Evolutionary conservation across 2,329 filamentous ascomycete species (phyloP).

Genomic region (Alternaria atra): DNA sequence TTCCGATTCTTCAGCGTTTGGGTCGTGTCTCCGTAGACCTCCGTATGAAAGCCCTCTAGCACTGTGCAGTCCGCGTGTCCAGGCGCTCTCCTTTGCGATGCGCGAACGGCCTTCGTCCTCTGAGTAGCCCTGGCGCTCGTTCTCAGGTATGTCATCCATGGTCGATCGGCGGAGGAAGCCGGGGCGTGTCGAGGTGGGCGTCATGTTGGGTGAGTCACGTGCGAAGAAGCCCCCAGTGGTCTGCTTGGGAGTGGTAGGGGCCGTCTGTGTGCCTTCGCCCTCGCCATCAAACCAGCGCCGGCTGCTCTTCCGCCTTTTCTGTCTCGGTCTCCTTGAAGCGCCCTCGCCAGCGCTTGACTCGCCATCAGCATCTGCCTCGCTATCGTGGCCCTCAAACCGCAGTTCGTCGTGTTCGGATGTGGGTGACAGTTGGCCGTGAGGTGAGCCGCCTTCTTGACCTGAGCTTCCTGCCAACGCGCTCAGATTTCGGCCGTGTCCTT

Average conservation of each 20-base stretch:
- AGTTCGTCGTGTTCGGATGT: slow-evolving; percentile 59
- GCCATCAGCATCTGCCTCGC: slow-evolving; percentile 79
- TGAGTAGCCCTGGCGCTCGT: slow-evolving; percentile 58
- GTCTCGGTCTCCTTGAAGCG: slow-evolving; percentile 49
- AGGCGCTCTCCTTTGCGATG: slow-evolving; percentile 56
- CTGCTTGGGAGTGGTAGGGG: slow-evolving; percentile 71
- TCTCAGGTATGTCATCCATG: slow-evolving; percentile 58
- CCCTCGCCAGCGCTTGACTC: slow-evolving; percentile 86
- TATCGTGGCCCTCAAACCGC: slow-evolving; percentile 67
- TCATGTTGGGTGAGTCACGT: slow-evolving; percentile 51
- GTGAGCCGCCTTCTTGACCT: slow-evolving; percentile 49
- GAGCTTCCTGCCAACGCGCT: slow-evolving; percentile 58
- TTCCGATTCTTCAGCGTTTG: slow-evolving; percentile 38
- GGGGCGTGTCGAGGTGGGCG: slow-evolving; percentile 42
- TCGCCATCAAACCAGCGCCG: slow-evolving; percentile 61
- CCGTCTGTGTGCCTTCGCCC: slow-evolving; percentile 66
- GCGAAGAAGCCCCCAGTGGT: slow-evolving; percentile 62
- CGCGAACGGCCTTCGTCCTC: slow-evolving; percentile 62
- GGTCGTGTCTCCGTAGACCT: slow-evolving; percentile 47
- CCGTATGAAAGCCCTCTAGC: slow-evolving; percentile 59
- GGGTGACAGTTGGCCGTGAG: slow-evolving; percentile 55
- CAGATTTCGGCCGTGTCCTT: slow-evolving; percentile 59
- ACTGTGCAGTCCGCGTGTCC: slow-evolving; percentile 58
- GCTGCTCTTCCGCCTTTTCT: slow-evolving; percentile 70
- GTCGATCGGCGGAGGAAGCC: slow-evolving; percentile 65